These are phyloP conservation scores for Starmerella floricola DNA, from an alignment of 805 yeast species.

Conservation along the genomic window DNA sequence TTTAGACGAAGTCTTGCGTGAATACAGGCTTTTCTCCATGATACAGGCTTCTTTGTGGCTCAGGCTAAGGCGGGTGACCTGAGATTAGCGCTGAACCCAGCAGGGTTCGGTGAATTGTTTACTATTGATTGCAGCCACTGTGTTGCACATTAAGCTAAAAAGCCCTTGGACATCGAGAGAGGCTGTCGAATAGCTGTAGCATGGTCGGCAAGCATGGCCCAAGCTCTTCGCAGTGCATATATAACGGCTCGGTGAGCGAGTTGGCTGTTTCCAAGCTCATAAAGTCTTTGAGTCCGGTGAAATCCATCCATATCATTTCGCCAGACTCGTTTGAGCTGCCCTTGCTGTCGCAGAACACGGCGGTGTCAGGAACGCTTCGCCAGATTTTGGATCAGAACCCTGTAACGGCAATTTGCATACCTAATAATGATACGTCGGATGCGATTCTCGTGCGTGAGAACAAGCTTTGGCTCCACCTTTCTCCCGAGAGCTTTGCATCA, in stretches of 20 bases:
- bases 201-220: not conserved
- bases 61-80: too few species aligned
- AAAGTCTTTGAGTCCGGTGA: constrained; percentile 4
- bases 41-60: too few species aligned
- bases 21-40: too few species aligned
- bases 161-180: not conserved
- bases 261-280: not conserved
- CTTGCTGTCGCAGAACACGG: not conserved
- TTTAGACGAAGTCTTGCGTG: too few species aligned
- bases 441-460: constrained; percentile 3
- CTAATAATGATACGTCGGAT: constrained; percentile 6
- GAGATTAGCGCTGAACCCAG: too few species aligned
- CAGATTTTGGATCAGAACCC: constrained; percentile 1
- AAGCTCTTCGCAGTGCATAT: constrained; percentile 11
- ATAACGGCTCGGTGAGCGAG: not conserved
- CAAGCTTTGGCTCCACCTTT: constrained; percentile 5
- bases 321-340: not conserved
- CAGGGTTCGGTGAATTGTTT: too few species aligned
- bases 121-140: too few species aligned
- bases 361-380: not conserved
- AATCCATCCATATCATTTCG: constrained; percentile 1
- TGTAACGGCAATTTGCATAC: constrained; percentile 3
- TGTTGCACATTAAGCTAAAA: too few species aligned
- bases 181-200: not conserved
- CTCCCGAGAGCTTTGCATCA: constrained; percentile 11